Evolutionary conservation across 768 basidiomycete genomes (phyloP).

Genomic region (Pulveroboletus frians): DNA sequence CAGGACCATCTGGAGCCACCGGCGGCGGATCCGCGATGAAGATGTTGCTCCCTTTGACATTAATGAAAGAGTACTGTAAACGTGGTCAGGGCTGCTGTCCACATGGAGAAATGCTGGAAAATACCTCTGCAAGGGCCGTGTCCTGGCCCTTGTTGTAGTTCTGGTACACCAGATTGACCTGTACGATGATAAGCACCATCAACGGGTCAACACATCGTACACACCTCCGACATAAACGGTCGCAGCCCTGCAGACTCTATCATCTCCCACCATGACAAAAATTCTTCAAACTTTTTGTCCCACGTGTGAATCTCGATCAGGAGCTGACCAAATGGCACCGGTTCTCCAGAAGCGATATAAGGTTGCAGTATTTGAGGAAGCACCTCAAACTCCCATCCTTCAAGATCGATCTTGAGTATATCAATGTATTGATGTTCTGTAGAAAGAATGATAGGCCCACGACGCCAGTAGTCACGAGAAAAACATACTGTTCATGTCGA

Average conservation of each 20-base stretch:
- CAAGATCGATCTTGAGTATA: slow-evolving; percentile 43
- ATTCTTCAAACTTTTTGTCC: slow-evolving; percentile 33
- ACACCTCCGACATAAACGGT: slow-evolving; percentile 42
- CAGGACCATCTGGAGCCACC: background rate
- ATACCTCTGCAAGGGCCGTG: slow-evolving; percentile 48
- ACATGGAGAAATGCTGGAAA: background rate
- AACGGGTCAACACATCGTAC: background rate
- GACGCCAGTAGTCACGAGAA: background rate
- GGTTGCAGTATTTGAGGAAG: slow-evolving; percentile 37
- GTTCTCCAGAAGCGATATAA: slow-evolving; percentile 31
- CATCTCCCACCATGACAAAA: slow-evolving; percentile 43
- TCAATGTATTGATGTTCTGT: slow-evolving; percentile 36
- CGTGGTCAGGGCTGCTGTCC: slow-evolving; percentile 1
- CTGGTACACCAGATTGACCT: slow-evolving; percentile 55
- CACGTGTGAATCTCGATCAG: slow-evolving; percentile 42
- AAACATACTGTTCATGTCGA: slow-evolving; percentile 38
- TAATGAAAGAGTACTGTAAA: slow-evolving; percentile 50
- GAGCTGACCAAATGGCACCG: slow-evolving; percentile 45
- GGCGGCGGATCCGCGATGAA: slow-evolving; percentile 34
- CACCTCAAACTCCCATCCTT: slow-evolving; percentile 45
- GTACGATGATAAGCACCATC: slow-evolving; percentile 5
- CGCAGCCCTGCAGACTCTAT: slow-evolving; percentile 44
- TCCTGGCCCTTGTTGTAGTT: slow-evolving; percentile 47
- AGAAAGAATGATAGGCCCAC: background rate
- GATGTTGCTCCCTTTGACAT: slow-evolving; percentile 44